Evolutionary conservation across 2,329 filamentous ascomycete genomes (phyloP).

Genomic region (Cryphonectria naterciae): DNA sequence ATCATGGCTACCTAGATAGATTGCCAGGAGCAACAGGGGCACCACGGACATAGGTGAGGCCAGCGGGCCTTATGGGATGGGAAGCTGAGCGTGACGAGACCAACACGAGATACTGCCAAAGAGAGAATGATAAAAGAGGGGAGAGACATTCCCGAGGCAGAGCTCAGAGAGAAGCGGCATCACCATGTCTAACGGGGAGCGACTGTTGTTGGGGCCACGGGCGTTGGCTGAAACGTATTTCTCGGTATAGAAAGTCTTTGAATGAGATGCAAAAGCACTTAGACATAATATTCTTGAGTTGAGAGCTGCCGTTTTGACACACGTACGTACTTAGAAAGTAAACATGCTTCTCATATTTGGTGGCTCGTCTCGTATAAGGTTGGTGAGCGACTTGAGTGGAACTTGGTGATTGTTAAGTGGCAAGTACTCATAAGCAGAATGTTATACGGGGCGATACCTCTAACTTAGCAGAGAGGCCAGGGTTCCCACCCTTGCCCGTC

Average conservation of each 20-base stretch:
- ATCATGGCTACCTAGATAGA: constrained; percentile 32
- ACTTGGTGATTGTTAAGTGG: background rate
- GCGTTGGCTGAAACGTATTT: constrained; percentile 2
- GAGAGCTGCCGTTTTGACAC: background rate
- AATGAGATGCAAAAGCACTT: background rate
- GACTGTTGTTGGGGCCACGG: background rate
- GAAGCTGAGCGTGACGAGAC: background rate
- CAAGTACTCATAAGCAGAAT: background rate
- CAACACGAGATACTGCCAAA: background rate
- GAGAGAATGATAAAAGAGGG: background rate
- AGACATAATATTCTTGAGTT: background rate
- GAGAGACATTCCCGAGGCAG: background rate
- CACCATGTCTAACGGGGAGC: background rate
- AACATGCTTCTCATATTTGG: too few species aligned
- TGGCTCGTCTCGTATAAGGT: too few species aligned
- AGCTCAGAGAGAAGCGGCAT: background rate
- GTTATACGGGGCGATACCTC: background rate
- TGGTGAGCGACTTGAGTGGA: too few species aligned
- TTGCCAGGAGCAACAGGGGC: background rate
- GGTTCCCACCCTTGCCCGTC: too few species aligned
- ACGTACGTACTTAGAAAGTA: too few species aligned
- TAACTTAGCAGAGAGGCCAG: background rate
- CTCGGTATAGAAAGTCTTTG: background rate
- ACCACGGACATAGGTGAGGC: background rate
- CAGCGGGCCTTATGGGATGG: background rate